A percentile compares a stretch with the other conserved stretches of the same genome.
phyloP scores from a whole-genome alignment of 495 filamentous ascomycete genomes.

The Penicillium dipodomyicola region DNA sequence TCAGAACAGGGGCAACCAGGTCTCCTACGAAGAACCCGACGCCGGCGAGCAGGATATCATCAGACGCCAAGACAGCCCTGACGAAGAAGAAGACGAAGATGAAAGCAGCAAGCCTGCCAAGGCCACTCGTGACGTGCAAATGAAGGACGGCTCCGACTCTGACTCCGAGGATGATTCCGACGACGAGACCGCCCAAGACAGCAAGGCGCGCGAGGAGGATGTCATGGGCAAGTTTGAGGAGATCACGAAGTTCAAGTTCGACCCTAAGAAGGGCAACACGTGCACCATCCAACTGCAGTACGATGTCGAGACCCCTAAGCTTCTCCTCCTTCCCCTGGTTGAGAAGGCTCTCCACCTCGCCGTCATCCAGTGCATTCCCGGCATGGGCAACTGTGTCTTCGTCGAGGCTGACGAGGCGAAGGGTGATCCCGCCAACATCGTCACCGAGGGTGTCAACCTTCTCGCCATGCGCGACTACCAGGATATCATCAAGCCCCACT shows the following conservation, averaged over 20 bases:
- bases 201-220: conserved; percentile 59
- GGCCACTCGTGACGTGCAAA: conserved; percentile 27
- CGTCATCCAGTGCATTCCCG: conserved; percentile 81
- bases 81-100: conserved; percentile 45
- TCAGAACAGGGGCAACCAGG: conserved; percentile 71
- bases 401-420: conserved; percentile 61
- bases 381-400: conserved; percentile 68
- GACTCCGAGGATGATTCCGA: conserved; percentile 30
- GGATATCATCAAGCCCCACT: conserved; percentile 82
- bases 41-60: conserved; percentile 82
- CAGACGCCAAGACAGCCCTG: conserved; percentile 39
- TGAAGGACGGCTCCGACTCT: conserved; percentile 35
- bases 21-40: conserved; percentile 87
- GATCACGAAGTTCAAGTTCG: conserved; percentile 75
- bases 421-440: conserved; percentile 55
- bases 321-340: conserved; percentile 87
- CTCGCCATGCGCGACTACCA: conserved; percentile 83
- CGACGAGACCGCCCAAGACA: conserved; percentile 40
- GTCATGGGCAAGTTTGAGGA: conserved; percentile 63
- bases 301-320: conserved; percentile 74
- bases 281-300: conserved; percentile 85
- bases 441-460: conserved; percentile 86
- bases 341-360: conserved; percentile 71
- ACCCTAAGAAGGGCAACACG: conserved; percentile 67
- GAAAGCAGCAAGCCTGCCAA: conserved; percentile 20